Evolutionary conservation across 495 filamentous ascomycete genomes (phyloP), one percentile per base, ranked within the genome.

Genomic region (Neurospora sp.): DNA sequence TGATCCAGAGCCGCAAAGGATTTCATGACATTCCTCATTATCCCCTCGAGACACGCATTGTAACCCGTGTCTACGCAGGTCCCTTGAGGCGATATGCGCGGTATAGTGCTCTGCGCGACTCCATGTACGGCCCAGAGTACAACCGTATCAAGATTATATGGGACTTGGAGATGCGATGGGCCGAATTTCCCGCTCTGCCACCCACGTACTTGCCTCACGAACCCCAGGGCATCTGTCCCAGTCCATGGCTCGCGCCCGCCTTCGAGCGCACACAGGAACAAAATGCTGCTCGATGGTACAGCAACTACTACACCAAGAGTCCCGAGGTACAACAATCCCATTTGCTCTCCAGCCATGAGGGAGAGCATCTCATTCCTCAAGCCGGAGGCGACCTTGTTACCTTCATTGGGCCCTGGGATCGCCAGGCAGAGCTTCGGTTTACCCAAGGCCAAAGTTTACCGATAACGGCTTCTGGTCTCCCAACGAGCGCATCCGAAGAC

Each of bases 1-100:
- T 76, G 78, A 74, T 76, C 45, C 74, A 77, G 69, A 69, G 74
- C 38, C 75, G 74, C 40, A 78, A 79, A 47, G 40, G 73, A 44
- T 80, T 79, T 39, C 73, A 80, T 72, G 78, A 84, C 73, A 82
- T 85, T 35, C 79, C 81, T 10, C 77, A 77, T 8, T 85, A 85
- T 68, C 84, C 84, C 3, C 80, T 81, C 8, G 84, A 85, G 73
- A 80, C 82, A 3, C 78, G 82, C 35, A 84, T 81, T 76, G 82
- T 82, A 71, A 84, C 83, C 2, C 82, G 84, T 53, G 80, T 82
- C 31, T 85, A 85, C 71, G 78, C 82, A 70, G 84, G 84, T 3
- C 82, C 83, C 14, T 77, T 85, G 16, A 80, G 81, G 39, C 77
- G 82, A 68, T 85, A 83, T 77, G 83, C 83, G 2, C 77, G 83